A percentile compares a stretch with the other conserved stretches of the same genome.
phyloP scores from a whole-genome alignment of 352 stramenopile genomes.

The Phytopythium ostracodes region DNA sequence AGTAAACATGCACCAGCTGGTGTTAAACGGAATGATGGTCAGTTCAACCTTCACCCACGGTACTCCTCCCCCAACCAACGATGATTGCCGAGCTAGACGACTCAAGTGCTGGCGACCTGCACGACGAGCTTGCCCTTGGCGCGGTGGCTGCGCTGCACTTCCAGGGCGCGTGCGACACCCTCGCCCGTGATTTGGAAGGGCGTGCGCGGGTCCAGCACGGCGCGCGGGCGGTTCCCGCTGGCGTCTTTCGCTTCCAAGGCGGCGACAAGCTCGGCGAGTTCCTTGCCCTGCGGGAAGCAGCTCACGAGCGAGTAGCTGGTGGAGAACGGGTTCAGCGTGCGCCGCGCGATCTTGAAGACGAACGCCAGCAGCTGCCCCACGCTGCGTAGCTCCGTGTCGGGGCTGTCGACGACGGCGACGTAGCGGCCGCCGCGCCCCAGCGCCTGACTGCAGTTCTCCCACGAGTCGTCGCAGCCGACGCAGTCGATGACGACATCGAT shows the following conservation, averaged over 20 bases:
- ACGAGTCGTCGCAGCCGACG: conserved; percentile 29
- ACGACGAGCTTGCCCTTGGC: conserved; percentile 82
- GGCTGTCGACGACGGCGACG: conserved; percentile 27
- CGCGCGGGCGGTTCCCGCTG: conserved; percentile 15
- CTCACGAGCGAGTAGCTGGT: conserved; percentile 25
- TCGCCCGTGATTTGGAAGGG: conserved; percentile 66
- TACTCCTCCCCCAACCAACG: no score
- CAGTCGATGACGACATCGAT: conserved; percentile 46
- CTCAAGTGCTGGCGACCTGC: no score
- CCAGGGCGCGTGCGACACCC: conserved; percentile 49
- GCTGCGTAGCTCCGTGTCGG: conserved; percentile 18
- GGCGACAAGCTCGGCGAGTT: background rate
- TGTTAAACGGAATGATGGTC: conserved; percentile 12
- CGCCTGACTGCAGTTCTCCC: conserved; percentile 21
- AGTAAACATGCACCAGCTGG: background rate
- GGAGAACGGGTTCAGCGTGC: conserved; percentile 30
- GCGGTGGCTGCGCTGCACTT: conserved; percentile 54
- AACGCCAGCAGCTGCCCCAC: conserved; percentile 26
- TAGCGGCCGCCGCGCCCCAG: conserved; percentile 22
- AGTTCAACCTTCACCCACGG: background rate
- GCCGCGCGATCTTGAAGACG: conserved; percentile 13
- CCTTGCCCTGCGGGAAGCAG: conserved; percentile 21
- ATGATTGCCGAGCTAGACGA: no score
- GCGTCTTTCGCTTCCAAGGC: background rate
- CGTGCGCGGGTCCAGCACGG: conserved; percentile 56